Evolutionary conservation across 2,329 filamentous ascomycete species (phyloP).

Genomic region (Epichloe uncinata): DNA sequence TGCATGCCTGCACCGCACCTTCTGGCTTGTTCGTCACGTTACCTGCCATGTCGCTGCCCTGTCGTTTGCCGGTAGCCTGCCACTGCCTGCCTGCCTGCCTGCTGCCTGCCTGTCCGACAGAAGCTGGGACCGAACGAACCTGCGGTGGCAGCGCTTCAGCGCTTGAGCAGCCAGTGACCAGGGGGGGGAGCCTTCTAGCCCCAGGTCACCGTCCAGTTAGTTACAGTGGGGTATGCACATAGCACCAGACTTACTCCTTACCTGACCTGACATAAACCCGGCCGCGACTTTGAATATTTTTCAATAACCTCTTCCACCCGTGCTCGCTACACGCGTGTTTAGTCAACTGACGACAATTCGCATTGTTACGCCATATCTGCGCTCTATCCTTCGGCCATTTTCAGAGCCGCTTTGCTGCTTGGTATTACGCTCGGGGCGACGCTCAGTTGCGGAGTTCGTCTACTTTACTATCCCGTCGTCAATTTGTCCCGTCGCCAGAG

Average conservation of each 20-base stretch:
- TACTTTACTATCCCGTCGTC: conserved; percentile 16
- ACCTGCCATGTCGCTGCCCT: not conserved
- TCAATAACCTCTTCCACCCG: not conserved
- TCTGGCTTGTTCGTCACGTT: conserved; percentile 1
- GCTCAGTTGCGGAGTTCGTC: conserved; percentile 12
- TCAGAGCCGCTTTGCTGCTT: not conserved
- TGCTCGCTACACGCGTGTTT: not conserved
- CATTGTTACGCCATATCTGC: not conserved
- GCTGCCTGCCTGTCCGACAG: not conserved
- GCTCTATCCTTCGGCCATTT: not conserved
- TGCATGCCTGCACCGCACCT: not conserved
- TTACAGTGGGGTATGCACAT: too few species aligned
- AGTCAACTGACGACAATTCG: not conserved
- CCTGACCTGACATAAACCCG: not conserved
- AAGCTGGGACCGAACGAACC: not conserved
- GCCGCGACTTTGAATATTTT: not conserved
- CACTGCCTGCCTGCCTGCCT: not conserved
- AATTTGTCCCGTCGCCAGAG: conserved; percentile 10
- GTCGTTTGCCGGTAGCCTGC: not conserved
- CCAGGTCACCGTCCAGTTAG: not conserved
- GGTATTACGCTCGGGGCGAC: not conserved
- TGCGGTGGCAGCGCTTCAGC: not conserved
- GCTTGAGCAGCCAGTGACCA: not conserved
- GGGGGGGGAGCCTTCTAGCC: not conserved
- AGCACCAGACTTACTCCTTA: too few species aligned